Conservation (phyloP, 2,329 filamentous ascomycete genomes). For the Alternaria triticina region DNA sequence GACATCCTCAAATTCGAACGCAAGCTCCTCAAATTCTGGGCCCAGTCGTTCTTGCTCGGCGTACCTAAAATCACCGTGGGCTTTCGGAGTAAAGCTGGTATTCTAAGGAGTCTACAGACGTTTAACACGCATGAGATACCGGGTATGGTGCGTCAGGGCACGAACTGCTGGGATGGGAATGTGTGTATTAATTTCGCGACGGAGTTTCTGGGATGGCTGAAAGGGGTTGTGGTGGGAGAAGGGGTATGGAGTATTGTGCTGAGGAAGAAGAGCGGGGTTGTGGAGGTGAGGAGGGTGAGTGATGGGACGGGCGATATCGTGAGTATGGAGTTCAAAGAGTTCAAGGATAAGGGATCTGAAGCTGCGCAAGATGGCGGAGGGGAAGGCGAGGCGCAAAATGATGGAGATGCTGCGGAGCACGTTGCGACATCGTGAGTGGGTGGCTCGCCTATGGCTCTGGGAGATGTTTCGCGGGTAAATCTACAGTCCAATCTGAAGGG, state of each 20-base stretch:
- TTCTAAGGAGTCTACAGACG: constrained; percentile 75
- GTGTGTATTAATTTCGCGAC: constrained; percentile 90
- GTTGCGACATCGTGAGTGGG: neutral
- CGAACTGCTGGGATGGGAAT: constrained; percentile 85
- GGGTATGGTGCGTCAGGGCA: constrained; percentile 71
- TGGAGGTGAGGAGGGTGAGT: constrained; percentile 77
- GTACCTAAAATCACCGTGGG: constrained; percentile 92
- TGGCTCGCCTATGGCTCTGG: neutral
- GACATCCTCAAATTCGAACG: constrained; percentile 81
- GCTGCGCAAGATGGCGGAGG: neutral
- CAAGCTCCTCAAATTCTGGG: constrained; percentile 95
- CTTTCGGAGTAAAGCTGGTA: constrained; percentile 76
- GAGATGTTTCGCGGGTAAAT: rapidly evolving
- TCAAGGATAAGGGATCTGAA: constrained; percentile 50
- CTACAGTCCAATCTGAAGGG: neutral
- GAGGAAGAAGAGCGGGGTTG: constrained; percentile 64
- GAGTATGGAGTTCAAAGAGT: constrained; percentile 77
- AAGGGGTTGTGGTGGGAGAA: constrained; percentile 65
- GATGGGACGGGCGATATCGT: constrained; percentile 80
- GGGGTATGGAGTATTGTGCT: constrained; percentile 84
- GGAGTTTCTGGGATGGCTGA: constrained; percentile 77
- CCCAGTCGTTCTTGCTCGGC: constrained; percentile 91
- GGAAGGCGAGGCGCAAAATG: neutral
- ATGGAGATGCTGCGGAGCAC: no score
- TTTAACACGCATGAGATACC: constrained; percentile 82